Evolutionary conservation across 179 eudicot species (phyloP).

Genomic region (Spinacia oleracea): DNA sequence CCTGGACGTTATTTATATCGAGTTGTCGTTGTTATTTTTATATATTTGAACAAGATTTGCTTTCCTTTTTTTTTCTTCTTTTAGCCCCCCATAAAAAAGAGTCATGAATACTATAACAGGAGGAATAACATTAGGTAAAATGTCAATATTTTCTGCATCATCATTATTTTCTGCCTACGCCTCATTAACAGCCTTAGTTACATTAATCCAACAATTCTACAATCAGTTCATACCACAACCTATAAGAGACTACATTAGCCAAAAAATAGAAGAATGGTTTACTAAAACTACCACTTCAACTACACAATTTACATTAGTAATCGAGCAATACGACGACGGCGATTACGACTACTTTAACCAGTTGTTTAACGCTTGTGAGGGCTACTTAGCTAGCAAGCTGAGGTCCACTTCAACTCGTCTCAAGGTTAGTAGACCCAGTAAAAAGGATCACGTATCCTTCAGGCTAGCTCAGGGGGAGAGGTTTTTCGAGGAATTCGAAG

Average conservation of each 20-base stretch:
- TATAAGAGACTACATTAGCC: constrained; percentile 34
- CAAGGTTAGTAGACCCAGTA: constrained; percentile 37
- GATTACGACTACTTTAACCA: constrained; percentile 41
- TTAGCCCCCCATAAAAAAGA: background rate
- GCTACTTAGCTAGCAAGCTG: constrained; percentile 43
- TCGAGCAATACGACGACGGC: constrained; percentile 51
- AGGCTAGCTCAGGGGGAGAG: constrained; percentile 41
- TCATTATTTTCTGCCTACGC: constrained; percentile 53
- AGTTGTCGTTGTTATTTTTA: background rate
- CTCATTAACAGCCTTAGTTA: constrained; percentile 47
- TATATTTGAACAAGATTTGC: background rate
- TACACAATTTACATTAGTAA: constrained; percentile 38
- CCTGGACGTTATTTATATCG: background rate
- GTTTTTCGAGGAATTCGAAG: constrained; percentile 40
- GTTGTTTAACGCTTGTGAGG: constrained; percentile 44
- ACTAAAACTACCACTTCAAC: constrained; percentile 15
- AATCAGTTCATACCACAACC: constrained; percentile 46
- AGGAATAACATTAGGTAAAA: constrained; percentile 1
- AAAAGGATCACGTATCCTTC: constrained; percentile 34
- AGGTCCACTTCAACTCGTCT: constrained; percentile 38
- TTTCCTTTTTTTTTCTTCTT: no score
- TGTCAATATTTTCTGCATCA: constrained; percentile 38
- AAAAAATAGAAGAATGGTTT: constrained; percentile 27
- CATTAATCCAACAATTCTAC: constrained; percentile 47
- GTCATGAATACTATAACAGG: constrained; percentile 25